These are phyloP conservation scores for Hysterangium stoloniferum DNA, from an alignment of 768 basidiomycete genomes.

Conservation along the genomic window DNA sequence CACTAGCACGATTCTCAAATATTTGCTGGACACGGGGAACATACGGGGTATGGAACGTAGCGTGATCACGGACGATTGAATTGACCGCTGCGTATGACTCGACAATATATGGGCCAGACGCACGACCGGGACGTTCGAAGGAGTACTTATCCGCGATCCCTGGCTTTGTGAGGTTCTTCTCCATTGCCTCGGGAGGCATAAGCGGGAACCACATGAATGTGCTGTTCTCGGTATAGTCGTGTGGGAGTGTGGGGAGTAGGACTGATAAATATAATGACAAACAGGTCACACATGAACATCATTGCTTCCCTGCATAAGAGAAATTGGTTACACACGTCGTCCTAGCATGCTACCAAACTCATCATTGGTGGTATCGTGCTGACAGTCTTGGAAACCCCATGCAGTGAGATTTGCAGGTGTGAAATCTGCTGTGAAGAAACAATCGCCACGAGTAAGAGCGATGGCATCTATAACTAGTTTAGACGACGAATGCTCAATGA, in stretches of 20 bases:
- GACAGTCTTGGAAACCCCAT: slow-evolving; percentile 82
- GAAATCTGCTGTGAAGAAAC: slow-evolving; percentile 75
- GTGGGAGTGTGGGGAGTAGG: slow-evolving; percentile 64
- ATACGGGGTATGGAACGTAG: background rate
- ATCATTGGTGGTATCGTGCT: slow-evolving; percentile 60
- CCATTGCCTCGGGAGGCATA: slow-evolving; percentile 70
- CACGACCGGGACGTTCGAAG: slow-evolving; percentile 36
- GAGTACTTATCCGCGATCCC: slow-evolving; percentile 49
- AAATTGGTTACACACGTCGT: slow-evolving; percentile 22
- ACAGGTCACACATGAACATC: background rate
- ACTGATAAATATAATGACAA: slow-evolving; percentile 23
- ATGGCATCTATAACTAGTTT: slow-evolving; percentile 53
- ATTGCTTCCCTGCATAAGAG: no score
- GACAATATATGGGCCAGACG: background rate
- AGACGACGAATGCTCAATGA: no score
- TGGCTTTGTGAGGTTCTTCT: slow-evolving; percentile 46
- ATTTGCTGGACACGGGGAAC: background rate
- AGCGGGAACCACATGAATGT: slow-evolving; percentile 85
- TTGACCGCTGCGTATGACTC: background rate
- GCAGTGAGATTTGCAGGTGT: slow-evolving; percentile 75
- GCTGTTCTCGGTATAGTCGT: slow-evolving; percentile 60
- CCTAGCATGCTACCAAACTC: slow-evolving; percentile 75
- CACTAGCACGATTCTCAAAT: background rate
- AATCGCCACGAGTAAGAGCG: slow-evolving; percentile 61
- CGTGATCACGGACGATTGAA: background rate